Percentiles rank a stretch among this genome's conserved stretches.
phyloP scores from a whole-genome alignment of 1,139 yeast genomes.

The Suhomyces maxii region DNA sequence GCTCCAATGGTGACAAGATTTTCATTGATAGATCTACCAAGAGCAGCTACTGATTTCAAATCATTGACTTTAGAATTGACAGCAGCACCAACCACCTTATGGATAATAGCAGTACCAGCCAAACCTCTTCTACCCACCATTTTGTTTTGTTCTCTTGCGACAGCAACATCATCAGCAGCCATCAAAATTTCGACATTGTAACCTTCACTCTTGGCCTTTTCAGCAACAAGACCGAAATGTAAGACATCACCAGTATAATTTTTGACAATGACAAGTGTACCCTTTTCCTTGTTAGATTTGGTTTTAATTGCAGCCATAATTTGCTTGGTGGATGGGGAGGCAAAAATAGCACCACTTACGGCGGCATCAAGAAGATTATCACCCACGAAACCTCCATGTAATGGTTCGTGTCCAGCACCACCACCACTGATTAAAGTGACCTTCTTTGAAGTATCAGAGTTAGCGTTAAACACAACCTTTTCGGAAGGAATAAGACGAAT shows the following conservation, averaged over 20 bases:
- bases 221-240: slow-evolving; percentile 90
- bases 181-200: slow-evolving; percentile 66
- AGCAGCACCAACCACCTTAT: slow-evolving; percentile 81
- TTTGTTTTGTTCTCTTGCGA: slow-evolving; percentile 81
- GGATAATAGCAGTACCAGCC: slow-evolving; percentile 87
- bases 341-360: slow-evolving; percentile 85
- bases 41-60: slow-evolving; percentile 51
- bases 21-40: slow-evolving; percentile 62
- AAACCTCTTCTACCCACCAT: slow-evolving; percentile 92
- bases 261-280: slow-evolving; percentile 76
- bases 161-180: slow-evolving; percentile 92
- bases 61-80: slow-evolving; percentile 32
- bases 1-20: slow-evolving; percentile 86
- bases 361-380: slow-evolving; percentile 81
- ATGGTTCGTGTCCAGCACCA: slow-evolving; percentile 95
- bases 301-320: slow-evolving; percentile 71
- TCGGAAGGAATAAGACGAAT: slow-evolving; percentile 64
- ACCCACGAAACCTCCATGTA: slow-evolving; percentile 91
- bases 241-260: slow-evolving; percentile 93
- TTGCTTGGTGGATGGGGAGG: slow-evolving; percentile 90
- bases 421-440: slow-evolving; percentile 85
- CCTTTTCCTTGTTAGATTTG: slow-evolving; percentile 54
- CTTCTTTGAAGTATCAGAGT: slow-evolving; percentile 42
- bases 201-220: slow-evolving; percentile 79
- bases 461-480: slow-evolving; percentile 58